Conservation (phyloP, 1,284 basidiomycete species). For the Pseudozyma tsukubaensis region DNA sequence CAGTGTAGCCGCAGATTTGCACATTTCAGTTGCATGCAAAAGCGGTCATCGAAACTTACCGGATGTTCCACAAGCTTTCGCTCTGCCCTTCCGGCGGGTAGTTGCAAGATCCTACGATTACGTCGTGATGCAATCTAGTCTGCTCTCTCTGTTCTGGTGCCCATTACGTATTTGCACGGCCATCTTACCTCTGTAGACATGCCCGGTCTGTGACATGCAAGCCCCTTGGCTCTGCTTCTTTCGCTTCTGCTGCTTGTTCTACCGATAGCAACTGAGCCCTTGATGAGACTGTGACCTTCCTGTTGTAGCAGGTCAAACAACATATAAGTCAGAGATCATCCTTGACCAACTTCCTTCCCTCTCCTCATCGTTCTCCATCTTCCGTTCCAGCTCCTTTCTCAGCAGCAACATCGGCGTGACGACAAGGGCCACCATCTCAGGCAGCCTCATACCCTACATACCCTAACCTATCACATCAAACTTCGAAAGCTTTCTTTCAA, state of each 20-base stretch:
- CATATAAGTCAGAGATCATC: slow-evolving; percentile 14
- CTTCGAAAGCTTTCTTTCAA: slow-evolving; percentile 7
- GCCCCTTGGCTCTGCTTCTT: neutral
- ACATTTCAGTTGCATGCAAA: neutral
- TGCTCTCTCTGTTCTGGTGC: neutral
- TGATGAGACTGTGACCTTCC: neutral
- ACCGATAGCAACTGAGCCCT: neutral
- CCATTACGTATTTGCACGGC: neutral
- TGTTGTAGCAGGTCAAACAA: neutral
- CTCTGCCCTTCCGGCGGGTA: slow-evolving; percentile 15
- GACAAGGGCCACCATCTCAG: slow-evolving; percentile 6
- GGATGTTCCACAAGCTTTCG: too few species aligned
- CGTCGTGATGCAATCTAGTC: slow-evolving; percentile 32
- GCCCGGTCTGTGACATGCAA: too few species aligned
- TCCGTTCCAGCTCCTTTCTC: neutral
- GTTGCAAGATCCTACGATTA: slow-evolving; percentile 16
- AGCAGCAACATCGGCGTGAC: slow-evolving; percentile 7
- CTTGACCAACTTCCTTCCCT: neutral
- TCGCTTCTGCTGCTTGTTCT: slow-evolving; percentile 8
- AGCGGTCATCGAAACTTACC: slow-evolving; percentile 13
- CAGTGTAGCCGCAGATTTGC: neutral
- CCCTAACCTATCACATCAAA: neutral
- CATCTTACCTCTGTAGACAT: neutral
- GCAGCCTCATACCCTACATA: neutral
- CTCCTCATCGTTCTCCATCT: slow-evolving; percentile 1